Percentiles rank a stretch among this genome's conserved stretches.
Evolutionary conservation across 352 stramenopile species (phyloP).

Genomic region (Aphanomyces astaci): DNA sequence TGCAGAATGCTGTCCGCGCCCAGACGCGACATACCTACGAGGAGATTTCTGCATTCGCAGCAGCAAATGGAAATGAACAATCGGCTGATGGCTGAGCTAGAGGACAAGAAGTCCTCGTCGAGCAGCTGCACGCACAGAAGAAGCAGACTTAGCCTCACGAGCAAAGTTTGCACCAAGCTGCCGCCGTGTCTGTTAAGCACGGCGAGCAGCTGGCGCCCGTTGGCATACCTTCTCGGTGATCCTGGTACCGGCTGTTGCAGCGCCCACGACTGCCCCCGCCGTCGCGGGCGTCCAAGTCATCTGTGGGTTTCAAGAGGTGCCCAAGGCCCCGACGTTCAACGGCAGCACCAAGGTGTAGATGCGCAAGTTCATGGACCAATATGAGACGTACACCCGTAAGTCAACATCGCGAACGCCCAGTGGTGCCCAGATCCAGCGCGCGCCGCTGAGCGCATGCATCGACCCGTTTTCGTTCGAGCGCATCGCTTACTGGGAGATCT

Average conservation of each 20-base stretch:
- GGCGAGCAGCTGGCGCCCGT: neutral
- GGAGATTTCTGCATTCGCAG: too few species aligned
- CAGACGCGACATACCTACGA: too few species aligned
- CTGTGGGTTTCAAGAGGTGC: too few species aligned
- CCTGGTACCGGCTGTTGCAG: neutral
- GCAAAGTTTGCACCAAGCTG: neutral
- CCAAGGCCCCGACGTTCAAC: too few species aligned
- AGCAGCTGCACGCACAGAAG: neutral
- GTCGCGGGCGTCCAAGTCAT: too few species aligned
- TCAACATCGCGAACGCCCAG: neutral
- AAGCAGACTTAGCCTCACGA: neutral
- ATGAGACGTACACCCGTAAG: neutral
- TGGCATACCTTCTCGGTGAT: neutral
- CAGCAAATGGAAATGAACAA: too few species aligned
- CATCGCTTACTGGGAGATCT: neutral
- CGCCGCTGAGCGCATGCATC: too few species aligned
- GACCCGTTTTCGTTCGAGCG: neutral
- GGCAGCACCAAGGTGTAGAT: too few species aligned
- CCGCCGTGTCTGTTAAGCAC: too few species aligned
- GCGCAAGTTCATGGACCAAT: too few species aligned
- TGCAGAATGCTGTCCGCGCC: too few species aligned
- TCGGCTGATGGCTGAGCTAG: neutral
- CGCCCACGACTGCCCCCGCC: neutral
- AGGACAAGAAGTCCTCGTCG: neutral
- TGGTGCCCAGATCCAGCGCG: neutral